These are phyloP conservation scores for Pulveroboletus frians DNA, from an alignment of 768 basidiomycete species.

Conservation along the genomic window DNA sequence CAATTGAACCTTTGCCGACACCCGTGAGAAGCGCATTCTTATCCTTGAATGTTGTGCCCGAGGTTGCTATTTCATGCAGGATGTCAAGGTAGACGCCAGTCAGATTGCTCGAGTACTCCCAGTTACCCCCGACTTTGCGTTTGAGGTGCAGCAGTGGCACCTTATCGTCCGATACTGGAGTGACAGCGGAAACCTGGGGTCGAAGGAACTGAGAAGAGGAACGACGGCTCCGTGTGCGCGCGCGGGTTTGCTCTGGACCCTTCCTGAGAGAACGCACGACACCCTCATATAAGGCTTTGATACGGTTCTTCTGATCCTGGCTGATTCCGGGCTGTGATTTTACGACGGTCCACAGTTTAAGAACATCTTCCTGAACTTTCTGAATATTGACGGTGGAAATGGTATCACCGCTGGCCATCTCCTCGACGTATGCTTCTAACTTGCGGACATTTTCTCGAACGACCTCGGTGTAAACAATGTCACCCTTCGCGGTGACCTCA, in stretches of 20 bases:
- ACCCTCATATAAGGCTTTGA: slow-evolving; percentile 93
- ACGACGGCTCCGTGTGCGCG: slow-evolving; percentile 68
- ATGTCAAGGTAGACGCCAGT: slow-evolving; percentile 96
- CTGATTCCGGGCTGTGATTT: slow-evolving; percentile 97
- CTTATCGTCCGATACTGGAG: slow-evolving; percentile 77
- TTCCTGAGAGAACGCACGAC: slow-evolving; percentile 91
- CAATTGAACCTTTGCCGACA: slow-evolving; percentile 97
- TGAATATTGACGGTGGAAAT: slow-evolving; percentile 87
- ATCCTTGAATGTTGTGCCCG: slow-evolving; percentile 97
- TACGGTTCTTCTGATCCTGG: slow-evolving; percentile 92
- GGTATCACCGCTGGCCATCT: slow-evolving; percentile 95
- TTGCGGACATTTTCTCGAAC: slow-evolving; percentile 95
- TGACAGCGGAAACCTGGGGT: slow-evolving; percentile 70
- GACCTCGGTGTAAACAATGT: slow-evolving; percentile 92
- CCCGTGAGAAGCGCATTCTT: slow-evolving; percentile 98
- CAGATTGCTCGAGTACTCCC: slow-evolving; percentile 97
- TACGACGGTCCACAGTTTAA: slow-evolving; percentile 96
- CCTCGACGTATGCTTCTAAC: slow-evolving; percentile 94
- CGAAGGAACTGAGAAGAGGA: slow-evolving; percentile 97
- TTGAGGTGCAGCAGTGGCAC: slow-evolving; percentile 94
- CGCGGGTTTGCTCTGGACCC: slow-evolving; percentile 54
- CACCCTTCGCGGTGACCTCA: slow-evolving; percentile 88
- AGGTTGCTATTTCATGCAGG: slow-evolving; percentile 95
- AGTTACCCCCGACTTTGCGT: slow-evolving; percentile 89
- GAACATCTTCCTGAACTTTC: slow-evolving; percentile 95